Percentiles rank a stretch among this genome's conserved stretches.
Evolutionary conservation across 1,284 basidiomycete genomes (phyloP).

Genomic region (Fomitiporia mediterranea): DNA sequence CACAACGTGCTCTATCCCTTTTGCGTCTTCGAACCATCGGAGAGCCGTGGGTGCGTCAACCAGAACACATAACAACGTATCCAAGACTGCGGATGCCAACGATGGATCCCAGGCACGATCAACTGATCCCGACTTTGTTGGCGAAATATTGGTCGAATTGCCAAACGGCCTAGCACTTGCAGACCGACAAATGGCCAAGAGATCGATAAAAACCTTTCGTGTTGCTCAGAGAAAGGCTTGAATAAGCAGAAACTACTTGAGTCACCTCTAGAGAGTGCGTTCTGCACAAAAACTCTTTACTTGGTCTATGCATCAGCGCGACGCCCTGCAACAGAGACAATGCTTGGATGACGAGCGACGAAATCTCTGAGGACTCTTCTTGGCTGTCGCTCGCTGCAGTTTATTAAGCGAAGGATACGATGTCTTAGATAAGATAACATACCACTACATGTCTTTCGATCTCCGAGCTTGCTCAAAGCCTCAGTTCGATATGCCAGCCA

Average conservation of each 20-base stretch:
- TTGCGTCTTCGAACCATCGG: conserved; percentile 69
- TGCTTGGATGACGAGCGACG: conserved; percentile 49
- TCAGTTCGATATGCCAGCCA: conserved; percentile 46
- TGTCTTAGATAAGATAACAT: neutral
- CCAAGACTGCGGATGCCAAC: conserved; percentile 63
- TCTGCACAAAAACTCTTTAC: conserved; percentile 68
- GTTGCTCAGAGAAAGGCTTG: conserved; percentile 16
- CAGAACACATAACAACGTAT: conserved; percentile 78
- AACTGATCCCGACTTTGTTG: conserved; percentile 21
- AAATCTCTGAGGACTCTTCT: conserved; percentile 39
- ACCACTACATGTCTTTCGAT: conserved; percentile 10
- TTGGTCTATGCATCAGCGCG: conserved; percentile 62
- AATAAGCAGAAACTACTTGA: too few species aligned
- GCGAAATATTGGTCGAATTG: conserved; percentile 20
- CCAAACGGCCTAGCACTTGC: conserved; percentile 33
- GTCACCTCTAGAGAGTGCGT: conserved; percentile 68
- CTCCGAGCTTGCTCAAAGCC: conserved; percentile 33
- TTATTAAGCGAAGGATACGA: neutral
- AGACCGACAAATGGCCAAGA: conserved; percentile 68
- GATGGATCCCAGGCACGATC: conserved; percentile 27
- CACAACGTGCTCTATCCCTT: conserved; percentile 76
- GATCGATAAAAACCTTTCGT: conserved; percentile 56
- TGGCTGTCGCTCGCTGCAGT: conserved; percentile 23
- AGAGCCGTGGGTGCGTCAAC: conserved; percentile 75
- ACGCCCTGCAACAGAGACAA: conserved; percentile 77